A percentile compares a stretch with the other conserved stretches of the same genome.
Evolutionary conservation across 2,329 filamentous ascomycete genomes (phyloP).

Genomic region (Immersiporthe knoxdaviesiana): DNA sequence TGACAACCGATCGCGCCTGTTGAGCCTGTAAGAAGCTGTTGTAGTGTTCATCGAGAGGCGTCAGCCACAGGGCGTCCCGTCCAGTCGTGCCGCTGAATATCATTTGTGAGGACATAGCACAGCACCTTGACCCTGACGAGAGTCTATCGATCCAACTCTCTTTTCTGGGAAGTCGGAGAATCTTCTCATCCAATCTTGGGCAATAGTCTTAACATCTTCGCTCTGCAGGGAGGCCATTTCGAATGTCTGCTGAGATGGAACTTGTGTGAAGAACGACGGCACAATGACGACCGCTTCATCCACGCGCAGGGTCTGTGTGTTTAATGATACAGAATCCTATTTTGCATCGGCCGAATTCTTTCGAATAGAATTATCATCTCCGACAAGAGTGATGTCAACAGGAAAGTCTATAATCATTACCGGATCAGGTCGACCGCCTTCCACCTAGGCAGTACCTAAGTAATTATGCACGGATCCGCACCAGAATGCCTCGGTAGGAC

Average conservation of each 20-base stretch:
- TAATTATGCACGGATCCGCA: not conserved
- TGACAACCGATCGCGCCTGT: constrained; percentile 4
- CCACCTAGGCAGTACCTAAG: not conserved
- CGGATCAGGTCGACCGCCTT: not conserved
- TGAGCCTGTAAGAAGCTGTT: constrained; percentile 8
- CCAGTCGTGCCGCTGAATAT: not conserved
- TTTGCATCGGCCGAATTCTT: too few species aligned
- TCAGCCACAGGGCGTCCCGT: not conserved
- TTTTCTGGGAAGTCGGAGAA: not conserved
- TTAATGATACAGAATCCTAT: too few species aligned
- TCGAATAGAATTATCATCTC: too few species aligned
- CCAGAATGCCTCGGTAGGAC: not conserved
- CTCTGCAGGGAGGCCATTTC: not conserved
- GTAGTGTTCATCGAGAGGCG: not conserved
- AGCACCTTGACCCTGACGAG: not conserved
- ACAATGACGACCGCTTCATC: too few species aligned
- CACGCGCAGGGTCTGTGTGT: not conserved
- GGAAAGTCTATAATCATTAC: not conserved
- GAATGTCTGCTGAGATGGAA: not conserved
- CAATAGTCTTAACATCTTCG: not conserved
- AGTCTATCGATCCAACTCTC: not conserved
- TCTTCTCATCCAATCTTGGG: not conserved
- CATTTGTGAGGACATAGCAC: not conserved
- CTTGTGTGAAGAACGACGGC: too few species aligned
- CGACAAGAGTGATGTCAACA: too few species aligned